Evolutionary conservation across 169 alveolate genomes (phyloP), one percentile per base, ranked within the genome.

Genomic region (Plasmodium vinckei): DNA sequence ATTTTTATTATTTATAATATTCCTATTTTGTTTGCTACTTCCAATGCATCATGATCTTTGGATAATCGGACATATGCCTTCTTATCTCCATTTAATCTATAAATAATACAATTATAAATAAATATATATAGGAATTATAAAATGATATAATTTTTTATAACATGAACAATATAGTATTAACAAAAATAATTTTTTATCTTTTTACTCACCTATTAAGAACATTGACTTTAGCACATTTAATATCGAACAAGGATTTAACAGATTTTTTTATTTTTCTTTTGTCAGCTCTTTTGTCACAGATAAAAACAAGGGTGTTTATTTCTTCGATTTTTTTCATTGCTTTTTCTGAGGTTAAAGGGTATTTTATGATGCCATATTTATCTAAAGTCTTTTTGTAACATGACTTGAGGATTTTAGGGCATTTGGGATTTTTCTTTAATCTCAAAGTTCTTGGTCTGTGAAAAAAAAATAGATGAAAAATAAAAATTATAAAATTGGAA

Each of bases 261-360:
- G 99, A 99, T 75, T 94, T 95, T 94, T 96, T 97, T 84, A 99
- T 98, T 93, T 97, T 95, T 57, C 88, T 93, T 95, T 98, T 99
- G 96, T 96, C 96, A 53, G 99, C 99, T 72, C 95, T 92, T 73
- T 94, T 92, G 93, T 96, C 96, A 65, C 97, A 98, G 56, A 94
- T 93, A 95, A 97, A 97, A 68, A 98, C 99, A 91, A 98, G 95
- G 25, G 99, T 98, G 95, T 99, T 99, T 88, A 97, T 95, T 88
- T 98, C 99, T 96, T 99, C 99, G 89, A 98, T 98, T 95, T 96
- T 97, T 95, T 98, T 98, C 98, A 98, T 97, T 69, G 99, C 99
- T 71, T 98, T 95, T 95, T 99, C 99, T 15, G 99, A 97, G 46
- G 99, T 97, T 70, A 98, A 93, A 15, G 99, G 99, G 75, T 94